Evolutionary conservation across 306 rosid genomes (phyloP), one percentile per base, ranked within the genome.

Genomic region (Quercus berberidifolia): DNA sequence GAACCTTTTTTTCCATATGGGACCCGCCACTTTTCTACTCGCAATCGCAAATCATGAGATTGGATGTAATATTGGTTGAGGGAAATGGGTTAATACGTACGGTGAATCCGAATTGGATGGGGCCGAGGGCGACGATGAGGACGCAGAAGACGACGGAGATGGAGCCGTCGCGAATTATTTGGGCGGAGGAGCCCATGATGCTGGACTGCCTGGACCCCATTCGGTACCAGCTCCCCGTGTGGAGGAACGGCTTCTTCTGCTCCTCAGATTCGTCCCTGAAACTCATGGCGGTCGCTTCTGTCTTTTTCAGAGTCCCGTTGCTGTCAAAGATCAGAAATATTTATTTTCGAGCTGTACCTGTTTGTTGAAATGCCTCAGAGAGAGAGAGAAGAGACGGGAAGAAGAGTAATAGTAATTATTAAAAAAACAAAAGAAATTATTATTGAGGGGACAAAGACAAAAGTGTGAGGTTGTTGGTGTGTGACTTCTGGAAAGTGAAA

Each of bases 21-120:
- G 38, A 33, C 38, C 38, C 43, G 6, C 8, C 9, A 35, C 41
- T 35, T 35, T 38, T 38, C 43, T 38, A 38, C 43, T 38, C 43
- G 43, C 43, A 38, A 7, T 38, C 43, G 43, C 43, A 7, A 7
- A 1, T 38, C 10, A 38, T 2, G 10, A 38, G 43, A 38, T 38
- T 38, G 43, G 43, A 38, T 38, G 43, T 7, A 38, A 41, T 8
- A 8, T 41, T 2, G 46, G 46, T 15, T 4, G 30, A 30, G 26
- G 9, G 15, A 52, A 31, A n/a, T 5, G 28, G 35, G 18, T 35
- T 54, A 43, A 46, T 38, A 35, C n/a, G 55, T 73, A 83, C 89
- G 11, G 98, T 93, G 89, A 89, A 91, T 54, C 98, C 98, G 82
- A 93, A 93, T 81, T 93, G 98, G 81, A 93, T 87, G 10, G 98